Base-by-base conservation (phyloP, 306 rosid species). In the Adenanthera pavonina region DNA sequence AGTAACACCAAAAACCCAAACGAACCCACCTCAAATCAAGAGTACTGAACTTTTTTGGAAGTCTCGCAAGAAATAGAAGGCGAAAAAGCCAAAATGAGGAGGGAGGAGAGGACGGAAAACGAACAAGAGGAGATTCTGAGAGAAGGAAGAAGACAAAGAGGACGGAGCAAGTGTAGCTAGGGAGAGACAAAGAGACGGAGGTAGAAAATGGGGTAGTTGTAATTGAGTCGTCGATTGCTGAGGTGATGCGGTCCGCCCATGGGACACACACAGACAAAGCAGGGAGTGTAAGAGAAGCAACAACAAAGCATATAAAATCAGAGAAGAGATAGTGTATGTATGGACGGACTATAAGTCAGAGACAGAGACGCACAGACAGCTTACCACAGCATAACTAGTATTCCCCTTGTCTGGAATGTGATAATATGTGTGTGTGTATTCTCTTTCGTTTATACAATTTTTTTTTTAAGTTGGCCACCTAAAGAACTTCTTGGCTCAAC, bases 141-240 rank as follows among this genome's bases (percentile, higher is more conserved):
- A 80, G 4, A 20, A 46, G 81, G 40, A 88, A 91, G 82, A 91
- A 78, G 96, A 93, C 96, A 92, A 89, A 84, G 59, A 77, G 71
- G 78, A 89, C 69, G 83, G 40, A 69, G 56, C 5, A n/a, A 14
- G 53, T 20, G 36, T 20, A 59, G 25, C 36, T 11, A 69, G 34
- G 11, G 73, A 40, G 35, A 38, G 72, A 67, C 5, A 17, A 2
- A 75, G 81, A 69, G 82, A 77, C 4, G 74, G 48, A 79, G 47
- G 77, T 34, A 74, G 80, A 53, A 77, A 87, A 80, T 76, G 80
- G 86, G 85, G 82, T 82, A 30, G 72, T 69, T 43, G 86, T 67
- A 43, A 49, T 16, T 15, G 71, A 66, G 8, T 66, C 48, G 81
- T 83, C 91, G 82, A 84, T 74, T 87, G 87, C 84, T 67, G 85